phyloP scores from a whole-genome alignment of 306 rosid genomes.

The Dalbergia oliveri region DNA sequence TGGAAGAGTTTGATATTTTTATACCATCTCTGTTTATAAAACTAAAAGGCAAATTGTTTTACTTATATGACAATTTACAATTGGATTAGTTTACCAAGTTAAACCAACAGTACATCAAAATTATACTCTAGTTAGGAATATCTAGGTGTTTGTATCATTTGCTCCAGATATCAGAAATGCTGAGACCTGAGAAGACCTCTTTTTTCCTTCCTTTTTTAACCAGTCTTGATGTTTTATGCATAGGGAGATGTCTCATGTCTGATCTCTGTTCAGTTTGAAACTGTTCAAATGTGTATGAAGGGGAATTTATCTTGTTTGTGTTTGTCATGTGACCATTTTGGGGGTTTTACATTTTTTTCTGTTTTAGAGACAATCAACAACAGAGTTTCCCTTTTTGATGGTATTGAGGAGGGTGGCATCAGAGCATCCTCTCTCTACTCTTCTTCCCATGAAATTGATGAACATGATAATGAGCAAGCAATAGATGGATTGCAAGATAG shows the following conservation, averaged over 20 bases:
- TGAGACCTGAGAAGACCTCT: not conserved
- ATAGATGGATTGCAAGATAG: constrained; percentile 92
- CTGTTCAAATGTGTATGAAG: constrained; percentile 21
- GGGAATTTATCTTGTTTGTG: constrained; percentile 29
- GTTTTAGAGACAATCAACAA: constrained; percentile 52
- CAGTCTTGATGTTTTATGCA: constrained; percentile 20
- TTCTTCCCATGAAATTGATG: constrained; percentile 89
- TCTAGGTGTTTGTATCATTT: not conserved
- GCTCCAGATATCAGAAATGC: not conserved
- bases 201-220: not conserved
- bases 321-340: constrained; percentile 31
- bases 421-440: constrained; percentile 57
- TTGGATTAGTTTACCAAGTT: not conserved
- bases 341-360: constrained; percentile 24
- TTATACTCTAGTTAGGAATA: constrained; percentile 22
- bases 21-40: not conserved
- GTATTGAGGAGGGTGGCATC: constrained; percentile 65
- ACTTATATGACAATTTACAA: not conserved
- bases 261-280: constrained; percentile 31
- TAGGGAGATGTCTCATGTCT: constrained; percentile 7
- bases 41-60: not conserved
- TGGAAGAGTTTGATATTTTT: not conserved
- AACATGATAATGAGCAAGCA: constrained; percentile 87
- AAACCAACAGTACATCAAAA: not conserved
- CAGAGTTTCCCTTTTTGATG: constrained; percentile 64